A percentile compares a stretch with the other conserved stretches of the same genome.
Conservation (phyloP, 2,329 filamentous ascomycete species). For the Aspergillus candidus region DNA sequence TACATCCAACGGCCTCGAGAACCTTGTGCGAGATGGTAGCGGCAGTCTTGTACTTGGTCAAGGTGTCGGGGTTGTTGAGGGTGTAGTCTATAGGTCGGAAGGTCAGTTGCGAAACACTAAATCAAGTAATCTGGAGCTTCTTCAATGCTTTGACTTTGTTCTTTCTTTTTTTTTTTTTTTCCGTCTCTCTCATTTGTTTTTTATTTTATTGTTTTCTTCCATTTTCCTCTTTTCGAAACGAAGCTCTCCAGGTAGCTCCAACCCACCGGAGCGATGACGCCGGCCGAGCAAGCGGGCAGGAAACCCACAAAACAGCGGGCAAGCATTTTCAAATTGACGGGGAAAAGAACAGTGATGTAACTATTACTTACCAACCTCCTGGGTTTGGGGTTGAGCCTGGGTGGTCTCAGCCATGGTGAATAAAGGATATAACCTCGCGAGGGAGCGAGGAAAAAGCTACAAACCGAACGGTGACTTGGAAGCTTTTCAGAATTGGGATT, state of each 20-base stretch:
- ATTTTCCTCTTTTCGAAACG: not conserved
- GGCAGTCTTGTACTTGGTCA: conserved; percentile 99
- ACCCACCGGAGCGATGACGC: conserved; percentile 10
- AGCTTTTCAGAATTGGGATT: not conserved
- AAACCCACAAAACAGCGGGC: conserved; percentile 29
- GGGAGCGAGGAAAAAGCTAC: conserved; percentile 12
- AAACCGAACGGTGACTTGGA: not conserved
- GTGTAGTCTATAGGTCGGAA: conserved; percentile 61
- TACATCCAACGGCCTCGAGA: conserved; percentile 71
- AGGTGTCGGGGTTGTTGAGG: conserved; percentile 84
- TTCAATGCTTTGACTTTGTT: too few relatives aligned
- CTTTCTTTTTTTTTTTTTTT: not conserved
- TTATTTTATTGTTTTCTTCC: not conserved
- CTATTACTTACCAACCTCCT: conserved; percentile 38
- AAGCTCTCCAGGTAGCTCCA: conserved; percentile 2
- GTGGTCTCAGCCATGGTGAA: conserved; percentile 35
- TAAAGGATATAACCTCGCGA: conserved; percentile 19
- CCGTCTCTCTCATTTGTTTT: not conserved
- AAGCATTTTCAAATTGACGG: conserved; percentile 24
- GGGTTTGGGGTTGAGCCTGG: conserved; percentile 30
- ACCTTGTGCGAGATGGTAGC: conserved; percentile 94
- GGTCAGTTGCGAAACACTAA: conserved; percentile 14
- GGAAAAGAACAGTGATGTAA: conserved; percentile 16
- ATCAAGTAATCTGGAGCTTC: not conserved
- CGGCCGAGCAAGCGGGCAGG: conserved; percentile 16